Evolutionary conservation across 225 moss, liverwort and hornwort genomes (phyloP), one percentile per base, ranked within the genome.

Genomic region (Physcomitrellopsis africana): DNA sequence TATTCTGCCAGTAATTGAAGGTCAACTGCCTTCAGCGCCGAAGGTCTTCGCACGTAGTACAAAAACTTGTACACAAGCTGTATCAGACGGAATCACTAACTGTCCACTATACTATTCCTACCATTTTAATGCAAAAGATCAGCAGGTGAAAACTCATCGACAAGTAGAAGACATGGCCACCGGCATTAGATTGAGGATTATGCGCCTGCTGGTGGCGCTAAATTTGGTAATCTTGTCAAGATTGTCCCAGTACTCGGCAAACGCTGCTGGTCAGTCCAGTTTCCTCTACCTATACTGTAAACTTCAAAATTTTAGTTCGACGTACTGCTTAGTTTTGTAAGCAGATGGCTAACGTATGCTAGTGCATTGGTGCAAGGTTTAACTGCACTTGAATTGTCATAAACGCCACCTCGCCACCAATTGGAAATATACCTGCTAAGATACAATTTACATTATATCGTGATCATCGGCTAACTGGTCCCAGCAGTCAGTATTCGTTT

Each of bases 181-280:
- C 19, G 37, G 3, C 16, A 53, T 32, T 2, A 53, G 53, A 41
- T 53, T 14, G 37, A 8, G 20, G 20, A 19, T 17, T 51, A 15
- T 64, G 56, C 20, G 46, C 11, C 17, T 11, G 11, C 8, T 17
- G 9, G 32, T 56, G 17, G 16, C 55, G 55, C 29, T 10, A 46
- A 56, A 9, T 16, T 64, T 47, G 9, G 47, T 24, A 41, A 6
- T 17, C 18, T 1, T 42, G 18, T 45, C 23, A 8, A 0, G 47
- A 41, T 13, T 55, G 15, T 24, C 48, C 29, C 5, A 3, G 73
- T 68, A n/a, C 51, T 53, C 11, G 24, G 9, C 43, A 18, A 66
- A 43, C 10, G 59, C 26, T 67, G 27, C 52, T 67, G 53, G 63
- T 70, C 54, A 20, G 48, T 75, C 5, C 41, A 0, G 24, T 69